A percentile compares a stretch with the other conserved stretches of the same genome.
Conservation (phyloP, 176 grass and related monocot genomes). For the Lolium rigidum region DNA sequence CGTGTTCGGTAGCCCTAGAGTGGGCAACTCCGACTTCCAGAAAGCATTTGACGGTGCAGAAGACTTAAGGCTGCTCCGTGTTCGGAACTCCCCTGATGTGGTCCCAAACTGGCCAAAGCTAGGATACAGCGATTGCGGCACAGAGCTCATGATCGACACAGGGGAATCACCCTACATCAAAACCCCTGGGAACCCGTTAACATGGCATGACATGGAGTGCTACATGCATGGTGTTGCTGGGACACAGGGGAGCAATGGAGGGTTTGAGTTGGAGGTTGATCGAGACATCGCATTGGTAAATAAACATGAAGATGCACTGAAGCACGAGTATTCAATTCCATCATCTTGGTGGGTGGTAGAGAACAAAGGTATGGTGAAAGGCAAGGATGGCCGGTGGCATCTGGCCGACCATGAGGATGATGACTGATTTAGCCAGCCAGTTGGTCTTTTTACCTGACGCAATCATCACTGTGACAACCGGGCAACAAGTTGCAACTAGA, state of each 20-base stretch:
- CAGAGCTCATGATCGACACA: constrained; percentile 69
- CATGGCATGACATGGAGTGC: constrained; percentile 89
- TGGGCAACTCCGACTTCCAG: constrained; percentile 72
- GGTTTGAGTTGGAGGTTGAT: constrained; percentile 73
- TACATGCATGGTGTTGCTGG: constrained; percentile 78
- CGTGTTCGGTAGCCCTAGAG: constrained; percentile 77
- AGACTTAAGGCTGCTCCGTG: constrained; percentile 64
- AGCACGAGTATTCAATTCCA: constrained; percentile 74
- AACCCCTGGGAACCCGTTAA: constrained; percentile 52
- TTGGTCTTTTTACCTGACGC: constrained; percentile 4
- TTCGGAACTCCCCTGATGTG: constrained; percentile 63
- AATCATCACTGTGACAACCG: constrained; percentile 6
- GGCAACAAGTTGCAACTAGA: not conserved
- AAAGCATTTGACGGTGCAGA: constrained; percentile 47
- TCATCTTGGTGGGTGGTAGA: constrained; percentile 72
- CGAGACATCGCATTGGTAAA: constrained; percentile 78
- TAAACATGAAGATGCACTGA: constrained; percentile 74
- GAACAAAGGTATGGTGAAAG: constrained; percentile 85
- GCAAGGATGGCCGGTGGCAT: constrained; percentile 63
- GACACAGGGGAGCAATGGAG: constrained; percentile 55
- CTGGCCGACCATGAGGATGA: constrained; percentile 76
- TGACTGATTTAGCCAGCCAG: constrained; percentile 40
- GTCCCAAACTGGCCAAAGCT: constrained; percentile 75
- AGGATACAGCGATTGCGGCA: constrained; percentile 62
- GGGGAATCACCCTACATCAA: constrained; percentile 76